Base-by-base conservation (phyloP, 495 filamentous ascomycete species). In the Xylaria castorea region DNA sequence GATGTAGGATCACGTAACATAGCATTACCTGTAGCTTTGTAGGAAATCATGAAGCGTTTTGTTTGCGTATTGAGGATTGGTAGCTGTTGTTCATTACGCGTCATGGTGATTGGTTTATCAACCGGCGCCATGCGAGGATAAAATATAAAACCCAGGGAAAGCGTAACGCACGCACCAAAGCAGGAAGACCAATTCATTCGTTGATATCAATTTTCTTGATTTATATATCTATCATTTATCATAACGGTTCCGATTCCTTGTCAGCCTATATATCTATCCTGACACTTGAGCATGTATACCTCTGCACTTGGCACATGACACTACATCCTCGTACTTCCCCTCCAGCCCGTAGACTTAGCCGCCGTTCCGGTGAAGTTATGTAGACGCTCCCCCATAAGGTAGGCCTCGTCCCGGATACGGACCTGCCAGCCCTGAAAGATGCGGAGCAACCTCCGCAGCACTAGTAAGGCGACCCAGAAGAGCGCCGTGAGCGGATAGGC, bases 341-440 rank as follows among this genome's bases (percentile, higher is more conserved):
- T 77, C 83, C 83, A 85, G 3, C 70, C 27, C 68, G 78, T 44
- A 57, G 73, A 65, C 64, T 79, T 78, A 0, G 70, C 68, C 3
- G 75, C 70, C 25, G 77, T 63, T 0, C 74, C 73, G 64, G 83
- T 78, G 72, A 96, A 96, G 79, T 98, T 98, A 79, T 98, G 95
- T 73, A 99, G 82, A 42, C 94, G 84, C 83, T 98, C 94, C 2
- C 96, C 96, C 77, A 98, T 96, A 73, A 98, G 83, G 77, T 98
- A 99, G 9, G 97, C 95, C 81, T 99, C 96, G 78, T 99, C 96
- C 42, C 92, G 84, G 62, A 99, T 94, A 74, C 89, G 89, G 76
- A 89, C 87, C 78, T 92, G 89, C 96, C 96, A 99, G 53, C 87
- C 84, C 32, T 89, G 86, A 71, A 95, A 87, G 42, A 91, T 83